Evolutionary conservation across 176 grass and related monocot species (phyloP).

Genomic region (Musa troglodytarum): DNA sequence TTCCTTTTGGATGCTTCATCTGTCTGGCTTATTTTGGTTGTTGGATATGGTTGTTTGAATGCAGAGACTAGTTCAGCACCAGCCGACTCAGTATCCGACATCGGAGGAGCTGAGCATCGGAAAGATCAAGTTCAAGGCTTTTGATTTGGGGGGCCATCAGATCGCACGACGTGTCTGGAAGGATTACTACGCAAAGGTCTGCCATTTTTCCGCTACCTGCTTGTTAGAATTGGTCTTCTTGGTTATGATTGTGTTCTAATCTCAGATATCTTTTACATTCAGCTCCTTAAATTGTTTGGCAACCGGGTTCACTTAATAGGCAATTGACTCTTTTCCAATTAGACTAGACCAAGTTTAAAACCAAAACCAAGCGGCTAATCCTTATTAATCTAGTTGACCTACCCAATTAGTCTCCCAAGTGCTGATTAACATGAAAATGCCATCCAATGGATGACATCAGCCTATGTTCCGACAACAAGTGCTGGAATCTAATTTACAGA

Average conservation of each 20-base stretch:
- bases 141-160: conserved; percentile 67
- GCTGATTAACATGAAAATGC: too few relatives aligned
- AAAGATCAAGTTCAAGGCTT: conserved; percentile 78
- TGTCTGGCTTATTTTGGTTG: neutral
- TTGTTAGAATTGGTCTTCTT: too few relatives aligned
- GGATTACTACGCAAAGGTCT: conserved; percentile 70
- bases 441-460: too few relatives aligned
- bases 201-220: neutral
- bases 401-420: too few relatives aligned
- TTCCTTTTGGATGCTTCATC: neutral
- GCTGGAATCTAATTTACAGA: too few relatives aligned
- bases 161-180: conserved; percentile 76
- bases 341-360: neutral
- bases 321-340: neutral
- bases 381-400: too few relatives aligned
- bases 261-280: too few relatives aligned
- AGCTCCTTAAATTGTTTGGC: too few relatives aligned
- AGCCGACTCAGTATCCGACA: conserved; percentile 69
- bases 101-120: conserved; percentile 82
- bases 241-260: too few relatives aligned
- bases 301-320: neutral
- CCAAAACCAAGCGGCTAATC: too few relatives aligned
- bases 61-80: conserved; percentile 69
- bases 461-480: too few relatives aligned
- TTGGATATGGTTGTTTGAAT: conserved; percentile 3